A percentile compares a stretch with the other conserved stretches of the same genome.
phyloP scores from a whole-genome alignment of 306 rosid genomes.

The Gleditsia sinensis region DNA sequence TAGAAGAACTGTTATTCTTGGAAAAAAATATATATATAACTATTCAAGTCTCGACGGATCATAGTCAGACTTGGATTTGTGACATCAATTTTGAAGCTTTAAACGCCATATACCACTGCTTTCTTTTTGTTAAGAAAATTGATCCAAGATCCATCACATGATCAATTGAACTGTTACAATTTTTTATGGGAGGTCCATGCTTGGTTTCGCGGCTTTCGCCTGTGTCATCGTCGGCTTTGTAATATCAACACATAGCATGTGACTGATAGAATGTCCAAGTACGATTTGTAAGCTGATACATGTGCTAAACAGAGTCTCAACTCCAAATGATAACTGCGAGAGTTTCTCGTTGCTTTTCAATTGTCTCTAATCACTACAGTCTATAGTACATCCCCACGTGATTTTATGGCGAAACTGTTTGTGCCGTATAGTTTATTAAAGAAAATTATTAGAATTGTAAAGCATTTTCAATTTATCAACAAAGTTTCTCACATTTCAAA shows the following conservation, averaged over 20 bases:
- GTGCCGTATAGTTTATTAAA: too few relatives aligned
- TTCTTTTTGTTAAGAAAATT: not conserved
- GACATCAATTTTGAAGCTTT: not conserved
- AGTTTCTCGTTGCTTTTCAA: not conserved
- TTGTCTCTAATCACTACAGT: not conserved
- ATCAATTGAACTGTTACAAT: not conserved
- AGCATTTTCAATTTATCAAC: too few relatives aligned
- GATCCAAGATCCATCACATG: not conserved
- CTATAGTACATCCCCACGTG: not conserved
- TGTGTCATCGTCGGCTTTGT: not conserved
- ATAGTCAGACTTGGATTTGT: not conserved
- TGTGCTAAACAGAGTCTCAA: not conserved
- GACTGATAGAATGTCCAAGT: not conserved
- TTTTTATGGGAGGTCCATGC: not conserved
- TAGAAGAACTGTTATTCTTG: not conserved
- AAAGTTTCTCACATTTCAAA: not conserved
- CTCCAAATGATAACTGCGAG: not conserved
- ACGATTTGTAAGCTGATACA: not conserved
- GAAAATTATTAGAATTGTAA: too few relatives aligned
- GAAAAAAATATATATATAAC: too few relatives aligned
- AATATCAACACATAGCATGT: not conserved
- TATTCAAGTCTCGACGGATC: not conserved
- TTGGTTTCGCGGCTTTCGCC: not conserved
- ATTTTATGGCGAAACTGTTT: not conserved
- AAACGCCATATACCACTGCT: too few relatives aligned